Conservation (phyloP, 2,329 filamentous ascomycete species). For the Nigrospora oryzae region DNA sequence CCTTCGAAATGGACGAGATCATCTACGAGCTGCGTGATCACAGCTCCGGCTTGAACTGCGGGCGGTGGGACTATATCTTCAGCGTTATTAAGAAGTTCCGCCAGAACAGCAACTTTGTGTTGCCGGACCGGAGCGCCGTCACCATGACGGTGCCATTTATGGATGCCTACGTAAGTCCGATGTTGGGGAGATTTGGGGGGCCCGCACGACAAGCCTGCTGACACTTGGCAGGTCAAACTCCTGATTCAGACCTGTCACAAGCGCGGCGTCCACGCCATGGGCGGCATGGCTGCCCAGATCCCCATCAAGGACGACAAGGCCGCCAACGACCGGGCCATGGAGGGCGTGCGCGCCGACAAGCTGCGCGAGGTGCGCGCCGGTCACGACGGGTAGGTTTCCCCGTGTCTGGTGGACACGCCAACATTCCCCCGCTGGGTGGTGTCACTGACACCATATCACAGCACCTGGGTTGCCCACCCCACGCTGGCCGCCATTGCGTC, state of each 20-base stretch:
- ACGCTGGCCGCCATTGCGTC: slow-evolving; percentile 80
- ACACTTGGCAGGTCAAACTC: slow-evolving; percentile 55
- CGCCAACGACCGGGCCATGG: slow-evolving; percentile 93
- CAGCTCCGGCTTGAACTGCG: slow-evolving; percentile 93
- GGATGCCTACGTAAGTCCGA: slow-evolving; percentile 64
- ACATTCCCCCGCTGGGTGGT: not conserved
- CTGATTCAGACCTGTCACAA: slow-evolving; percentile 98
- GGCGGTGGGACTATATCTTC: slow-evolving; percentile 99
- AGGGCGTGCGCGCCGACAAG: slow-evolving; percentile 87
- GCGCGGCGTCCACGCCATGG: slow-evolving; percentile 96
- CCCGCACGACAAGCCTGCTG: not conserved
- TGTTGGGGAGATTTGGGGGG: too few species aligned
- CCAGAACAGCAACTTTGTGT: slow-evolving; percentile 83
- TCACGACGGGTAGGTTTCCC: slow-evolving; percentile 63
- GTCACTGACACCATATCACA: not conserved
- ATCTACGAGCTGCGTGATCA: slow-evolving; percentile 98
- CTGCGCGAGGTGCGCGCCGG: slow-evolving; percentile 90
- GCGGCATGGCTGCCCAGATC: slow-evolving; percentile 97
- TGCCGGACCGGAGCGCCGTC: slow-evolving; percentile 82
- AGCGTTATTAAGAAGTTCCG: slow-evolving; percentile 99
- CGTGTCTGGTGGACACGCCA: not conserved
- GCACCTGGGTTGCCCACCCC: slow-evolving; percentile 93
- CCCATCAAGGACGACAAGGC: slow-evolving; percentile 91
- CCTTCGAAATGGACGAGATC: slow-evolving; percentile 99
- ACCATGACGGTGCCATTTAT: slow-evolving; percentile 99